Base-by-base conservation (phyloP, 257 asterid species). In the Solanum tacnaense region DNA sequence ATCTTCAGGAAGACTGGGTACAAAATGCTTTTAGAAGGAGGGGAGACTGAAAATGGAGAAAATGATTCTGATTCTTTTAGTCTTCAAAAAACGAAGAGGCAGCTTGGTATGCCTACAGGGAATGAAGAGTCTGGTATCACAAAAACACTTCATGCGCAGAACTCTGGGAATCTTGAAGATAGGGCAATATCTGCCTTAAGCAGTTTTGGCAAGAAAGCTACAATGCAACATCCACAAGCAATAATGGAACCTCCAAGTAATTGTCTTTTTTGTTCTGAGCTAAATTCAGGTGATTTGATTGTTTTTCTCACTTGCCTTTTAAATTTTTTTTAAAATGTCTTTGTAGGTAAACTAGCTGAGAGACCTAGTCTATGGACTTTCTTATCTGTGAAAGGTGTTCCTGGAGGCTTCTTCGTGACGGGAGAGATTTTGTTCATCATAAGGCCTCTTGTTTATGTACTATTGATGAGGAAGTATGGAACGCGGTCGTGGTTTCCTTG, bases 11-110 rank as follows among this genome's bases (percentile, higher is more conserved):
- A 88, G 72, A 92, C 94, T 86, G 98, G 98, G 81, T 96, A 95
- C 90, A 94, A 94, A 89, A 94, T 97, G 98, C 98, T 97, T 91
- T 92, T 97, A 92, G 98, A 91, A 44, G 98, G 98, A 86, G 99
- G 99, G 52, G 99, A 95, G 91, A 92, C 92, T 86, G 62, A 81
- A 83, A 94, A 94, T 78, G 90, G 81, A 29, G 89, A 91, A 39
- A 92, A 76, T 81, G 85, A 81, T 81, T 83, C 91, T 32, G 90
- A 91, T 85, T 92, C 87, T 90, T 46, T 71, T 11, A 86, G 90
- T 88, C 52, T 90, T 20, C 56, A 67, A 65, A 86, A 71, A 88
- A 86, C 86, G 87, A 90, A 90, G 75, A 90, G 89, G 82, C 86
- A 21, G 27, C 81, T 88, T 60, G 67, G 89, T n/a, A 84, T 87